Conservation (phyloP, 306 rosid species). For the Begonia peltatifolia region DNA sequence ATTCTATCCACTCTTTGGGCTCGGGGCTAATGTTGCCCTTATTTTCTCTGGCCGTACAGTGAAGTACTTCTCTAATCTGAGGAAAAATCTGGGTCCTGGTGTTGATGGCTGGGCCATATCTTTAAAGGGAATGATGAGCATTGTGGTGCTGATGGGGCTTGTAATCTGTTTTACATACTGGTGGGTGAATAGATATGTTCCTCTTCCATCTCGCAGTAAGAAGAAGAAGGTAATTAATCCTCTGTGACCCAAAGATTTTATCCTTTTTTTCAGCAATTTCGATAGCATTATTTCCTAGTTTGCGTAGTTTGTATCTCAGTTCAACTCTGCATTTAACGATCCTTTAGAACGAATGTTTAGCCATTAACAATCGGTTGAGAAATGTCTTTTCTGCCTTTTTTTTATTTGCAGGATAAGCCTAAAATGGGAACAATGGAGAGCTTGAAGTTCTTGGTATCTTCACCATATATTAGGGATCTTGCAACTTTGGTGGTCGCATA, state of each 20-base stretch:
- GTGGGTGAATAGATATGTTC: slow-evolving; percentile 70
- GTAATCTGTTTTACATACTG: slow-evolving; percentile 69
- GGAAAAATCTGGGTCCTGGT: slow-evolving; percentile 75
- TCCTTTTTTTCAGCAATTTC: not conserved
- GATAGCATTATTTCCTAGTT: too few species aligned
- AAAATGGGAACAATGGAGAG: slow-evolving; percentile 98
- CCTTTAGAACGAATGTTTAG: too few species aligned
- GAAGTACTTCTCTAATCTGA: slow-evolving; percentile 80
- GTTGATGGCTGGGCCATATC: slow-evolving; percentile 97
- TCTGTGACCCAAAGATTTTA: not conserved
- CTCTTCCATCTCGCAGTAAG: slow-evolving; percentile 83
- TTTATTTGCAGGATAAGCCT: slow-evolving; percentile 56
- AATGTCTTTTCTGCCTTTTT: not conserved
- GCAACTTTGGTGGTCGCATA: slow-evolving; percentile 97
- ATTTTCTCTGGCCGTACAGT: slow-evolving; percentile 85
- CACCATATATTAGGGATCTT: slow-evolving; percentile 79
- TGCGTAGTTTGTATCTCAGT: too few species aligned
- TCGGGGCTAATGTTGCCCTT: slow-evolving; percentile 88
- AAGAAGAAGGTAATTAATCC: slow-evolving; percentile 69
- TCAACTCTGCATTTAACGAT: too few species aligned
- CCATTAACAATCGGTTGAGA: not conserved
- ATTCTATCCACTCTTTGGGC: slow-evolving; percentile 86
- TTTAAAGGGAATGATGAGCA: slow-evolving; percentile 83
- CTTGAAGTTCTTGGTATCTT: slow-evolving; percentile 93
- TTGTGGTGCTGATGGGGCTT: slow-evolving; percentile 65